Evolutionary conservation across 495 filamentous ascomycete genomes (phyloP).

Genomic region (Neurospora cerealis): DNA sequence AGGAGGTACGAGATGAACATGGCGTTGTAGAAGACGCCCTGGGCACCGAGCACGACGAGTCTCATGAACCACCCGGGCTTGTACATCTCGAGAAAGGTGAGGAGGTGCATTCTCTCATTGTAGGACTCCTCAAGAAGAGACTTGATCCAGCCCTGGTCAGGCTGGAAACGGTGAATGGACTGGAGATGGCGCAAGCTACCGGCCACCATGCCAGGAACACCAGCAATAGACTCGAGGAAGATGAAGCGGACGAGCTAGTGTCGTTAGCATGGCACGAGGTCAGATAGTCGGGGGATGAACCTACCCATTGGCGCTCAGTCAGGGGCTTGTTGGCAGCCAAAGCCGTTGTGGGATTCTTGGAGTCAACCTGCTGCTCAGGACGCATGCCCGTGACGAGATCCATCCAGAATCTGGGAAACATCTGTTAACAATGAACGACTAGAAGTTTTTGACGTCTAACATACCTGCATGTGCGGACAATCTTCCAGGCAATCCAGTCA

Average conservation of each 20-base stretch:
- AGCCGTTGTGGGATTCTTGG: conserved; percentile 34
- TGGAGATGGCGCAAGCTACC: conserved; percentile 86
- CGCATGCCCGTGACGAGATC: conserved; percentile 37
- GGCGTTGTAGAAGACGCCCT: conserved; percentile 86
- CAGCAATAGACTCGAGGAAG: conserved; percentile 91
- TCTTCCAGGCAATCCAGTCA: conserved; percentile 39
- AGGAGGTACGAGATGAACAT: conserved; percentile 86
- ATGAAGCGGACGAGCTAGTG: conserved; percentile 63
- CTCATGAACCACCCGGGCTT: conserved; percentile 90
- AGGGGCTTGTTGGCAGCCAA: conserved; percentile 31
- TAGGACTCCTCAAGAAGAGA: conserved; percentile 88
- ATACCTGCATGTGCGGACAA: conserved; percentile 25
- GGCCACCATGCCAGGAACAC: conserved; percentile 93
- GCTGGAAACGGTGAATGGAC: conserved; percentile 70
- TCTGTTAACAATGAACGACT: background rate
- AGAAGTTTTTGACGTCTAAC: background rate
- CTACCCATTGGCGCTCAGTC: conserved; percentile 38
- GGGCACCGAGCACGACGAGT: conserved; percentile 70
- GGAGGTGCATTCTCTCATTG: conserved; percentile 94
- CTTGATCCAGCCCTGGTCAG: conserved; percentile 98
- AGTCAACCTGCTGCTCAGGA: conserved; percentile 34
- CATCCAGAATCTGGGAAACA: conserved; percentile 29
- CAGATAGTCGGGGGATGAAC: background rate
- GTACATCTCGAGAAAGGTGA: conserved; percentile 89
- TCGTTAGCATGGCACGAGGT: background rate